These are phyloP conservation scores for Trichosporon asahii DNA, from an alignment of 1,284 basidiomycete species.

Conservation along the genomic window DNA sequence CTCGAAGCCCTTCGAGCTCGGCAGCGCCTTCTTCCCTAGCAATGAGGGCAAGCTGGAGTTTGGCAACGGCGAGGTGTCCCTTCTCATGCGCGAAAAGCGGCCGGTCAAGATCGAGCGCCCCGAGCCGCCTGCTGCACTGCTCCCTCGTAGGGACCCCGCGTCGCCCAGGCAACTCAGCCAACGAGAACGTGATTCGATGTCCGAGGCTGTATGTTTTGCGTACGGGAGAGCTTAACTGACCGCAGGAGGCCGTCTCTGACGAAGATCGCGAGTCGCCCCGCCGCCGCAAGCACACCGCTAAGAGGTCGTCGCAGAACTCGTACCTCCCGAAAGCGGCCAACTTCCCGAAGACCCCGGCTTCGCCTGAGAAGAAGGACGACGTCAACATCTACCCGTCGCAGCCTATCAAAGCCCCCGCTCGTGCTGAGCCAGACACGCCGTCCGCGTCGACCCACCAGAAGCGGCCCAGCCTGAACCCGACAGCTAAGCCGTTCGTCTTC, in stretches of 20 bases:
- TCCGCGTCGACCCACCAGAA: neutral
- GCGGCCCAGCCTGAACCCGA: slow-evolving; percentile 13
- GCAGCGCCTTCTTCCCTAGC: slow-evolving; percentile 7
- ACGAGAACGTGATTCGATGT: neutral
- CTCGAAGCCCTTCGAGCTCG: slow-evolving; percentile 11
- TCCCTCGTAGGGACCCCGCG: neutral
- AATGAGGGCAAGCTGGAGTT: neutral
- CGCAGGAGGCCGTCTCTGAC: neutral
- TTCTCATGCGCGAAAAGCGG: neutral
- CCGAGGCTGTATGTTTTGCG: slow-evolving; percentile 4
- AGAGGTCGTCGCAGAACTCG: slow-evolving; percentile 26
- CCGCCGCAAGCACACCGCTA: slow-evolving; percentile 16
- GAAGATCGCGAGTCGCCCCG: slow-evolving; percentile 12
- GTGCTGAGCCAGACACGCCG: neutral
- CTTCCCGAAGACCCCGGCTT: slow-evolving; percentile 11
- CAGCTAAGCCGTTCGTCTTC: slow-evolving; percentile 16
- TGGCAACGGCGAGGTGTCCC: neutral
- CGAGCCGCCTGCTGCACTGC: neutral
- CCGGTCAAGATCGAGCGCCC: slow-evolving; percentile 3
- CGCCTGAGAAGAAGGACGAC: slow-evolving; percentile 9
- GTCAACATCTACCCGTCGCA: slow-evolving; percentile 20
- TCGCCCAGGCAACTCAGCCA: neutral
- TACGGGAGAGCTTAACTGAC: neutral
- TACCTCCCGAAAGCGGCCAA: slow-evolving; percentile 12
- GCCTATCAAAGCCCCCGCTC: slow-evolving; percentile 5